phyloP scores from a whole-genome alignment of 1,139 yeast species.

The Sugiyamaella grinbergsii region DNA sequence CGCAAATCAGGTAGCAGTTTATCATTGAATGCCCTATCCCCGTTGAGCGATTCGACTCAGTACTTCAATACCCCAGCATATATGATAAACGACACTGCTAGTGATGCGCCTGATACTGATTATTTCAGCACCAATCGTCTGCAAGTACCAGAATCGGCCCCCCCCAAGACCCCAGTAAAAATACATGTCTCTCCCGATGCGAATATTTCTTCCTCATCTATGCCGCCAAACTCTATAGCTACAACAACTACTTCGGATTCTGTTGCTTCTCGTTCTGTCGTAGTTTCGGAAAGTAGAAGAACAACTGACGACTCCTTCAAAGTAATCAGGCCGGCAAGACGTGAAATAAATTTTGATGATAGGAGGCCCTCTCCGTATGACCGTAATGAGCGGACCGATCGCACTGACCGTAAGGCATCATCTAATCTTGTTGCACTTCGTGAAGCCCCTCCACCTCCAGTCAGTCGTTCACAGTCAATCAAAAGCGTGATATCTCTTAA shows the following conservation, averaged over 20 bases:
- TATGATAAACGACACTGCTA: slow-evolving; percentile 30
- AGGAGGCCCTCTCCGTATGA: slow-evolving; percentile 24
- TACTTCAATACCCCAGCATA: slow-evolving; percentile 39
- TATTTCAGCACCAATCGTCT: slow-evolving; percentile 30
- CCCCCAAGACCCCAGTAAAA: background rate
- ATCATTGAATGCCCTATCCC: slow-evolving; percentile 20
- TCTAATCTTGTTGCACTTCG: slow-evolving; percentile 58
- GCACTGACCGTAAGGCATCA: slow-evolving; percentile 25
- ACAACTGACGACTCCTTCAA: slow-evolving; percentile 53
- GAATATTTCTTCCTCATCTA: background rate
- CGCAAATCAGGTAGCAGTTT: slow-evolving; percentile 17
- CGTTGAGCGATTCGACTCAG: slow-evolving; percentile 22
- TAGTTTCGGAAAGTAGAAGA: slow-evolving; percentile 11
- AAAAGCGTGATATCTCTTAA: slow-evolving; percentile 17
- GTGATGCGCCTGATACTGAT: slow-evolving; percentile 24
- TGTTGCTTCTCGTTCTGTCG: background rate
- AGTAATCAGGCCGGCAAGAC: slow-evolving; percentile 63
- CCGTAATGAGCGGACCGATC: slow-evolving; percentile 13
- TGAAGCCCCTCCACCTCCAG: slow-evolving; percentile 76
- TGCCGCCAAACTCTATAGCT: background rate
- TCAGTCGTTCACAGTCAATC: slow-evolving; percentile 25
- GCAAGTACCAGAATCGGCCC: background rate
- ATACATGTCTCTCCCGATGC: slow-evolving; percentile 3
- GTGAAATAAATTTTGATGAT: slow-evolving; percentile 81
- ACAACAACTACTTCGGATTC: background rate